phyloP scores from a whole-genome alignment of 2,329 filamentous ascomycete species.

The Didymella lethalis region DNA sequence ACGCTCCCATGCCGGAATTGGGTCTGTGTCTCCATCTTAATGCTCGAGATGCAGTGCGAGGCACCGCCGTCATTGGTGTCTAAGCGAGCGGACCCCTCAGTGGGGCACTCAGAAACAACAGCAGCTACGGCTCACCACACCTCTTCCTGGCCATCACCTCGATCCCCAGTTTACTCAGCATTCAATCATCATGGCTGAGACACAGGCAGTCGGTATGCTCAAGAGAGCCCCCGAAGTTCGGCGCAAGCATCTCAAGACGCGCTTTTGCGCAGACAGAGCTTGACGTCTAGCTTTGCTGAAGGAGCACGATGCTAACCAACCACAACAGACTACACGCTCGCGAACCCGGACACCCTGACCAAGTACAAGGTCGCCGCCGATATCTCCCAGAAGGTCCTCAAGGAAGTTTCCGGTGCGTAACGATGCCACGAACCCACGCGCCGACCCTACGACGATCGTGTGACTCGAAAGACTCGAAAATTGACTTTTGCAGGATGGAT shows the following conservation, averaged over 20 bases:
- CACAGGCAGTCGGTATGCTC: conserved; percentile 42
- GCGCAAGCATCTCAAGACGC: conserved; percentile 5
- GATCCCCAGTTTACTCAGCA: conserved; percentile 31
- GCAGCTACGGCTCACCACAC: conserved; percentile 32
- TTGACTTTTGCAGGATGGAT: conserved; percentile 64
- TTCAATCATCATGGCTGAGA: conserved; percentile 48
- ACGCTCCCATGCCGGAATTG: conserved; percentile 9
- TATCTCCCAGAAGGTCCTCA: conserved; percentile 95
- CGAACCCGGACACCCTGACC: conserved; percentile 92
- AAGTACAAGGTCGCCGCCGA: conserved; percentile 98
- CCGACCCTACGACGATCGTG: conserved; percentile 15
- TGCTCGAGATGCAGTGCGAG: conserved; percentile 9
- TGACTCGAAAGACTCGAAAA: conserved; percentile 24
- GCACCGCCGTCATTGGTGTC: conserved; percentile 36
- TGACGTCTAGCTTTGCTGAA: conserved; percentile 24
- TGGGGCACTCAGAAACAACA: conserved; percentile 47
- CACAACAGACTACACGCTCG: conserved; percentile 79
- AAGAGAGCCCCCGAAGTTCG: background rate
- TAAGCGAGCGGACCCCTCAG: conserved; percentile 46
- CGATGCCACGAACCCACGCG: conserved; percentile 15
- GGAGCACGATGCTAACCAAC: conserved; percentile 39
- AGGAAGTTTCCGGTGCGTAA: conserved; percentile 72
- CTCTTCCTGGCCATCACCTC: conserved; percentile 34
- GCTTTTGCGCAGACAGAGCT: conserved; percentile 17
- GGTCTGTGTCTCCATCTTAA: conserved; percentile 17